Conservation (phyloP, 129 eudicot genomes). For the Escallonia herrerae region DNA sequence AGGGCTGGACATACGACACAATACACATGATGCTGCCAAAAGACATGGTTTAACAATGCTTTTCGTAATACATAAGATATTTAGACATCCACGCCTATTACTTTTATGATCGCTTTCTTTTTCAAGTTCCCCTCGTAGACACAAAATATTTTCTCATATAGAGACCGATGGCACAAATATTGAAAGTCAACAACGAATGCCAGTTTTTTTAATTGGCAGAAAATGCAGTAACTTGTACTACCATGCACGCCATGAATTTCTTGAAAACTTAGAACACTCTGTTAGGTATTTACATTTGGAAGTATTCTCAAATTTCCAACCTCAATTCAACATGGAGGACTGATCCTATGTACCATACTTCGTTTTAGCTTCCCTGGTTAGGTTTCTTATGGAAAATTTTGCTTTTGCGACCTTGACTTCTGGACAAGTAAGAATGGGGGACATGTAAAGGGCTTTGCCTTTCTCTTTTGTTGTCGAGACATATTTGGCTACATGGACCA, state of each 20-base stretch:
- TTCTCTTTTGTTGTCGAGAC: slow-evolving; percentile 23
- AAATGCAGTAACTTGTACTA: slow-evolving; percentile 4
- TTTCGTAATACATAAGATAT: too few species aligned
- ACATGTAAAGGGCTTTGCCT: slow-evolving; percentile 20
- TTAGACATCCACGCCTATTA: too few species aligned
- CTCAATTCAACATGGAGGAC: not conserved
- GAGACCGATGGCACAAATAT: too few species aligned
- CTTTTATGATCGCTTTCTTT: too few species aligned
- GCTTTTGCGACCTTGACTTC: slow-evolving; percentile 21
- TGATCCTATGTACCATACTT: not conserved
- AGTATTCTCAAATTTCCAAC: not conserved
- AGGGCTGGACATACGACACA: too few species aligned
- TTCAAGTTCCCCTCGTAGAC: too few species aligned
- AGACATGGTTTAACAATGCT: too few species aligned
- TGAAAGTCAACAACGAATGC: too few species aligned
- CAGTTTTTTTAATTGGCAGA: too few species aligned
- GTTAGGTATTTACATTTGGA: not conserved
- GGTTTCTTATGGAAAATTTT: slow-evolving; percentile 21
- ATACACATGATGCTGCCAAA: too few species aligned
- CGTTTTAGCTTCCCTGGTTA: slow-evolving; percentile 11
- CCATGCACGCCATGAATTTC: slow-evolving; percentile 10
- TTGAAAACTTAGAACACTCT: slow-evolving; percentile 6
- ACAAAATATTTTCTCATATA: too few species aligned
- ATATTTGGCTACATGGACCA: slow-evolving; percentile 39
- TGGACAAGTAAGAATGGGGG: slow-evolving; percentile 24